Percentiles rank a stretch among this genome's conserved stretches.
Conservation (phyloP, 768 basidiomycete genomes). For the Gelatoporia subvermispora region DNA sequence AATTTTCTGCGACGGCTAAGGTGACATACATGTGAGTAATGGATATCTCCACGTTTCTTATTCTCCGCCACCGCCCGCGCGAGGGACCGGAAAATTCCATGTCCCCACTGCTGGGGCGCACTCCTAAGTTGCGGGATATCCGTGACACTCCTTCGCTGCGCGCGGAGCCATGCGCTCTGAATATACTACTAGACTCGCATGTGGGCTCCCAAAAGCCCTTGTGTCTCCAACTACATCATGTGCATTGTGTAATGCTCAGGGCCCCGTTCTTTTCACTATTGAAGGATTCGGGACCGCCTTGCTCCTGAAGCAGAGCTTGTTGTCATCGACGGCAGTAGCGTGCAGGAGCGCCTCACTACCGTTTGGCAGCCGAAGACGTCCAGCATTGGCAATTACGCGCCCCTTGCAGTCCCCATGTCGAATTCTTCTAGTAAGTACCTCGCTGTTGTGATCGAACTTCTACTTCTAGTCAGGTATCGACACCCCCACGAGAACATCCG, state of each 20-base stretch:
- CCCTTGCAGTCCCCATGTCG: constrained; percentile 1
- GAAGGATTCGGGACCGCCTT: constrained; percentile 29
- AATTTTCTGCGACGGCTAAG: not conserved
- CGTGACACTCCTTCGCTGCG: constrained; percentile 19
- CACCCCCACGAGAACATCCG: too few species aligned
- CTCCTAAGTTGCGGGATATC: constrained; percentile 24
- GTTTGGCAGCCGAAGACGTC: constrained; percentile 27
- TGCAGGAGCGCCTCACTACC: constrained; percentile 27
- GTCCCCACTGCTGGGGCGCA: too few species aligned
- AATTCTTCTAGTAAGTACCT: not conserved
- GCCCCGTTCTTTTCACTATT: constrained; percentile 28
- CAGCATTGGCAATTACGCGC: constrained; percentile 10
- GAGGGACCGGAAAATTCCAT: too few species aligned
- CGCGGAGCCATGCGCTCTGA: constrained; percentile 23
- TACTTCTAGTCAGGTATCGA: too few species aligned
- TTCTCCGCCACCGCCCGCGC: too few species aligned
- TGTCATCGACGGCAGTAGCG: constrained; percentile 19
- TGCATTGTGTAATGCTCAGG: constrained; percentile 24
- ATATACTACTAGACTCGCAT: constrained; percentile 21
- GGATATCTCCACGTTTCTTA: not conserved
- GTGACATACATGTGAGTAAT: not conserved
- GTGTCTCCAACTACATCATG: constrained; percentile 22
- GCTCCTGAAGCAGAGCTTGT: constrained; percentile 26
- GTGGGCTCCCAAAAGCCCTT: constrained; percentile 20
- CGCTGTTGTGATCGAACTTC: constrained; percentile 13